Conservation (phyloP, 2,329 filamentous ascomycete species). For the Scortechinia acanthostroma region DNA sequence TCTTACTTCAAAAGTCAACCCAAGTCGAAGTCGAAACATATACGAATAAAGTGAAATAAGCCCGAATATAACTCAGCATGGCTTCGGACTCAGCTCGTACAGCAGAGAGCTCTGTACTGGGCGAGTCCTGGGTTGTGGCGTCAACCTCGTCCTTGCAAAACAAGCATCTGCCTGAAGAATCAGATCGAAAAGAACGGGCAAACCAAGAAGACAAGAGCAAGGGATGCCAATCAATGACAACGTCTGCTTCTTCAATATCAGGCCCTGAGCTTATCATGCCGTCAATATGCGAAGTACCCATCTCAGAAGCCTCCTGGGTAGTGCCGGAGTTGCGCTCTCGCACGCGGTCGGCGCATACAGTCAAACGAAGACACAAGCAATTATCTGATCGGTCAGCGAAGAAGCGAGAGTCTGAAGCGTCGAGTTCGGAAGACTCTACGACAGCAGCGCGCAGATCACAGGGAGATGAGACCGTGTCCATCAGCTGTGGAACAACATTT, state of each 20-base stretch:
- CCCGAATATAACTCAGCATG: too few species aligned
- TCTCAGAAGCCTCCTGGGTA: constrained; percentile 20
- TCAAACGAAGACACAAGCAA: constrained; percentile 6
- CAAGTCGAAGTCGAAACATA: too few species aligned
- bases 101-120: constrained; percentile 12
- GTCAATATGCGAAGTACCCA: constrained; percentile 21
- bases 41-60: too few species aligned
- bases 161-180: too few species aligned
- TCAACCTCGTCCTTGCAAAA: constrained; percentile 9
- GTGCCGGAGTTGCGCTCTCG: too few species aligned
- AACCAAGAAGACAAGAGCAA: background rate
- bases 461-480: too few species aligned
- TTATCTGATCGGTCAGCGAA: too few species aligned
- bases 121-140: constrained; percentile 26
- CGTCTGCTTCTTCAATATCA: constrained; percentile 13
- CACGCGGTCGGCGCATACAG: too few species aligned
- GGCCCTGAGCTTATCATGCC: constrained; percentile 28
- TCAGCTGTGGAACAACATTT: background rate
- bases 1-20: too few species aligned
- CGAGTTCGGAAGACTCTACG: too few species aligned
- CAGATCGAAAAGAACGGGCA: background rate
- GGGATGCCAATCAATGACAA: background rate
- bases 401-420: too few species aligned
- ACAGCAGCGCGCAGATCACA: too few species aligned
- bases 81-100: background rate